Evolutionary conservation across 768 basidiomycete species (phyloP), one percentile per base, ranked within the genome.

Genomic region (Tulasnella sp.): DNA sequence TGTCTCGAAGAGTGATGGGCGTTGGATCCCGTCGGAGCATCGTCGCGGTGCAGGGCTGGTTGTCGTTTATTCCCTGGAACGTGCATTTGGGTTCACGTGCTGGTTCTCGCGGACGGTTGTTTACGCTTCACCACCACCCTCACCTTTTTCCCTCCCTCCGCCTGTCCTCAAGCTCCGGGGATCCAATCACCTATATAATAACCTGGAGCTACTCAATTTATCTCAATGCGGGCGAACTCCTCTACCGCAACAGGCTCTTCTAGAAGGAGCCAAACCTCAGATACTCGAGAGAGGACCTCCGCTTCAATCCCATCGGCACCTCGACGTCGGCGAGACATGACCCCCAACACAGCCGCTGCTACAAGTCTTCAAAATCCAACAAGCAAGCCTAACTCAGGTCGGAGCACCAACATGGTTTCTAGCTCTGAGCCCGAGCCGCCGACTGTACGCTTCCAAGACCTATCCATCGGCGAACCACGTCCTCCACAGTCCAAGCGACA

Each of bases 21-120:
- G 93, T 93, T 6, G 93, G 92, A 29, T 87, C 86, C 70, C 93
- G 86, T 71, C 93, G 89, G 81, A 94, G 91, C 93, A 94, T 86
- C n/a, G n/a, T n/a, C n/a, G n/a, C n/a, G n/a, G 6, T 38, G 4
- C 22, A 37, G 42, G 29, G 38, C 12, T 52, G 36, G 73, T 38
- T 12, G 52, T 36, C 25, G 52, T 6, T 74, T 58, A 15, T 34
- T 34, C 49, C 58, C 29, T 64, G 58, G 58, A 64, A 64, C 58
- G 58, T 64, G 58, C 58, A 64, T 4, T 29, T 4, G 8, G 42
- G 58, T 31, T 64, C 58, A 64, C 58, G 58, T 64, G 58, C 58
- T 12, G 9, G 25, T 64, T 64, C 58, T 64, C 58, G 29, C 58
- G 58, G 58, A 64, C 31, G 22, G 29, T 64, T 64, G 58, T 64